These are phyloP conservation scores for Xylaria sp. DNA, from an alignment of 2,329 filamentous ascomycete species.

Conservation along the genomic window DNA sequence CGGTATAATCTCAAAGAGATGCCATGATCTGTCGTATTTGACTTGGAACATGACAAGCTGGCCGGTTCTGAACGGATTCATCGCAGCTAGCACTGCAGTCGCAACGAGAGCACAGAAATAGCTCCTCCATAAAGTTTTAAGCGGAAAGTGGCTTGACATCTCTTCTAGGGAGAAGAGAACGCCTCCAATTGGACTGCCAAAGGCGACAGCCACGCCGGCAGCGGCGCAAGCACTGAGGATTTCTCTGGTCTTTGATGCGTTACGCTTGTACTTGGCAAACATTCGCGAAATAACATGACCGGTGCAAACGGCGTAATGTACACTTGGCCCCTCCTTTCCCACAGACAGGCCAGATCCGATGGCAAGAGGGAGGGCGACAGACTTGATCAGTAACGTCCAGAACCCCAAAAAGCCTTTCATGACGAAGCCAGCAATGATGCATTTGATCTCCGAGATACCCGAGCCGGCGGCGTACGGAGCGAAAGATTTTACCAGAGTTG, in stretches of 20 bases:
- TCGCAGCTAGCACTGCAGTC: conserved; percentile 89
- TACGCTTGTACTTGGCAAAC: conserved; percentile 91
- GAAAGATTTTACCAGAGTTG: conserved; percentile 87
- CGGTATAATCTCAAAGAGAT: conserved; percentile 95
- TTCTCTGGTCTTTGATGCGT: conserved; percentile 93
- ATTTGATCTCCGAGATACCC: conserved; percentile 99
- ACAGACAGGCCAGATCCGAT: conserved; percentile 95
- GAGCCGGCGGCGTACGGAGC: conserved; percentile 96
- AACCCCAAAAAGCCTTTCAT: conserved; percentile 98
- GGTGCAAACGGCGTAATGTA: conserved; percentile 98
- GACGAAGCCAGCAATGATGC: conserved; percentile 97
- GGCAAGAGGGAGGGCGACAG: conserved; percentile 86
- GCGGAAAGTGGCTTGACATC: conserved; percentile 95
- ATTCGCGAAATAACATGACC: conserved; percentile 95
- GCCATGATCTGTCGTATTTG: conserved; percentile 94
- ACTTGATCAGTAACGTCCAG: conserved; percentile 94
- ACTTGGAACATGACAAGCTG: conserved; percentile 99
- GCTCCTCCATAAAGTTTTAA: conserved; percentile 97
- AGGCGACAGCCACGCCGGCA: conserved; percentile 94
- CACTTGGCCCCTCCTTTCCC: conserved; percentile 96
- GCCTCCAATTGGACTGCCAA: conserved; percentile 96
- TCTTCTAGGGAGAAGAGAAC: conserved; percentile 97
- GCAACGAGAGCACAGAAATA: conserved; percentile 98
- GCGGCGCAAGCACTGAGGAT: conserved; percentile 95
- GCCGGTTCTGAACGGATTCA: conserved; percentile 97